Base-by-base conservation (phyloP, 2,329 filamentous ascomycete genomes). In the Cladosporium velox region DNA sequence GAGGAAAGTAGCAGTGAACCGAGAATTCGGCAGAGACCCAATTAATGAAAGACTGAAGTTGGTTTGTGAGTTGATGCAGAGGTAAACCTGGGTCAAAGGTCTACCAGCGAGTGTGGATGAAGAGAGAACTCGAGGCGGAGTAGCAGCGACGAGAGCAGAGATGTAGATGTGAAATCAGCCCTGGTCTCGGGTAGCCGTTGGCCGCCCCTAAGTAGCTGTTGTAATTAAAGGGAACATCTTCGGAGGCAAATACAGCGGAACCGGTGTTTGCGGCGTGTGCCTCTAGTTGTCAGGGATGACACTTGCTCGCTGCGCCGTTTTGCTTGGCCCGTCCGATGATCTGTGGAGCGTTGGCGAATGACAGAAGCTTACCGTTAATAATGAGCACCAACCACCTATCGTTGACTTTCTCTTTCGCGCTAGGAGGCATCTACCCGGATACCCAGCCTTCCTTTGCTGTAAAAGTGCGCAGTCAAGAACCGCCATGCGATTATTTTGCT, bases 141-240 rank as follows among this genome's bases (percentile, higher is more conserved):
- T 38, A 38, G 61, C 28, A 49, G 61, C 32, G 57, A 59, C 32
- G 35, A 52, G 41, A 57, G 55, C 55, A 47, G 38, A 64, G 49
- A 55, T 57, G 60, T 63, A 63, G 51, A 57, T 30, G 38, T 28
- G 57, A 59, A n/a, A 35, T 52, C 51, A 47, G 26, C 32, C 35
- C 61, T 52, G 15, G 55, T 32, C 32, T 64, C 61, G 61, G 51
- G 61, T 64, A 57, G 61, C 34, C 61, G 61, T 64, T 64, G 61
- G 41, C 34, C 21, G 10, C 60, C 54, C 60, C 61, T 64, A 64
- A 64, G 51, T 47, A 57, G 26, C 35, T 57, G 26, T 64, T 38
- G n/a, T 64, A 64, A 64, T 64, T 57, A 47, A 64, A 64, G 61
- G 61, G 61, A n/a, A 35, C 24, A 57, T 64, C 61, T 52, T 64